phyloP scores from a whole-genome alignment of 805 yeast species.

The Alloascoidea hylecoeti region DNA sequence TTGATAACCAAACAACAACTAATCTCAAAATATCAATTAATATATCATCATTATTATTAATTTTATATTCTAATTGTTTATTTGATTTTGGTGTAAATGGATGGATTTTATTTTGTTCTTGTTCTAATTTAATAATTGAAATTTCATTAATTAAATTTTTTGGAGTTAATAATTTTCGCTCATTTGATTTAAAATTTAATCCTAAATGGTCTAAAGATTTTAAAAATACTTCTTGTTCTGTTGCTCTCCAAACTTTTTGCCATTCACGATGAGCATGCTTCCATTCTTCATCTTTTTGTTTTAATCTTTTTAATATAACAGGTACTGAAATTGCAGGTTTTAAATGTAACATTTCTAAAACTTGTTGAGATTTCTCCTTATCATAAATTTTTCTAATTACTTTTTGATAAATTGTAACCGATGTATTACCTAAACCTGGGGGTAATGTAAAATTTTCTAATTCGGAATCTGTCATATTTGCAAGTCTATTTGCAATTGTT shows the following conservation, averaged over 20 bases:
- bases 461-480: conserved; percentile 87
- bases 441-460: conserved; percentile 77
- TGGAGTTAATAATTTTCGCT: conserved; percentile 79
- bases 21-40: conserved; percentile 62
- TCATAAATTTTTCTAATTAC: conserved; percentile 89
- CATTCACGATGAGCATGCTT: conserved; percentile 94
- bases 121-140: conserved; percentile 84
- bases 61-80: conserved; percentile 47
- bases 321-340: conserved; percentile 95
- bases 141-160: conserved; percentile 86
- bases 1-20: too few relatives aligned
- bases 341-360: conserved; percentile 89
- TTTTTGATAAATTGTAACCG: conserved; percentile 84
- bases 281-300: conserved; percentile 99
- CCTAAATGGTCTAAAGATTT: conserved; percentile 94
- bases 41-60: conserved; percentile 53
- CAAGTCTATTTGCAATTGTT: conserved; percentile 86
- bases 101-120: conserved; percentile 66
- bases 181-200: conserved; percentile 90
- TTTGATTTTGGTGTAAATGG: conserved; percentile 84
- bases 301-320: conserved; percentile 77
- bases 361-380: conserved; percentile 90
- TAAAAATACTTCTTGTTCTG: conserved; percentile 88
- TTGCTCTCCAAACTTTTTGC: conserved; percentile 98
- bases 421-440: conserved; percentile 86